phyloP scores from a whole-genome alignment of 441 rosid species.

The Aleurites moluccanus region DNA sequence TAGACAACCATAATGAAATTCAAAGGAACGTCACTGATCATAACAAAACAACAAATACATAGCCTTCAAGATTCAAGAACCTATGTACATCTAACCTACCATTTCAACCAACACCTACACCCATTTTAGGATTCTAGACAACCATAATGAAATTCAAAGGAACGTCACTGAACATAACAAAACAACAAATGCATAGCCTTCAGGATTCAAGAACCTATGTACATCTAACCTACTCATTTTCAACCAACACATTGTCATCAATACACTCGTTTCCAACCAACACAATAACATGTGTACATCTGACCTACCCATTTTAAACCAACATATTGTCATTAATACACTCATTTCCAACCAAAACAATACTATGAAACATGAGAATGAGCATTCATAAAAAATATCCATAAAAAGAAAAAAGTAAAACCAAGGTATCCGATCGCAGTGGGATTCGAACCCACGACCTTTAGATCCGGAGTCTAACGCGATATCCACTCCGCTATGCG shows the following conservation, averaged over 20 bases:
- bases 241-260: background rate
- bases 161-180: background rate
- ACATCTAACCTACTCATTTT: background rate
- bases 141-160: background rate
- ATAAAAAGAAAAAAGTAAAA: background rate
- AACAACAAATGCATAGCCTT: background rate
- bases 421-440: slow-evolving; percentile 62
- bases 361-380: background rate
- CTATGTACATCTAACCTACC: background rate
- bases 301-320: background rate
- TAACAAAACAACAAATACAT: background rate
- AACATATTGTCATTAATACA: background rate
- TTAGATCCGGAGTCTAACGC: slow-evolving; percentile 99
- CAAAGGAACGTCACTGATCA: background rate
- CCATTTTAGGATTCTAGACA: background rate
- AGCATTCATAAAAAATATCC: background rate
- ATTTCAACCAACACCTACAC: background rate
- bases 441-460: slow-evolving; percentile 99
- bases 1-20: background rate
- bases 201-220: background rate
- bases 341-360: background rate
- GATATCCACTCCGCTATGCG: slow-evolving; percentile 99
- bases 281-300: background rate
- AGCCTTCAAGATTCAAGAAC: background rate
- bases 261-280: background rate